Evolutionary conservation across 352 stramenopile species (phyloP).

Genomic region (Poterioochromonas sp.): DNA sequence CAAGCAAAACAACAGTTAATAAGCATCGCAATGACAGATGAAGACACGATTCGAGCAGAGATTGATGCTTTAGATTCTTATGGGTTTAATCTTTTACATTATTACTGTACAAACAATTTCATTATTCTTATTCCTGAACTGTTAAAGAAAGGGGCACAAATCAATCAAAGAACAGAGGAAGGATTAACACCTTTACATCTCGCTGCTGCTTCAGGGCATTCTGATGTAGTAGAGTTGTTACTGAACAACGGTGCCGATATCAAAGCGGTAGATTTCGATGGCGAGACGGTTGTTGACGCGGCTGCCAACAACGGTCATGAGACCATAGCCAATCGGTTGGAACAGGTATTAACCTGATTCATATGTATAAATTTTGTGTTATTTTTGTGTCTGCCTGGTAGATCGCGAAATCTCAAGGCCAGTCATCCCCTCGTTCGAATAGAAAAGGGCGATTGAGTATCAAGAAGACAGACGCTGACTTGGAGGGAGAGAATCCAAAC

Average conservation of each 20-base stretch:
- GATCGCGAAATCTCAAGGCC: too few relatives aligned
- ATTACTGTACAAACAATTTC: conserved; percentile 45
- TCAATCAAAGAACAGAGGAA: conserved; percentile 29
- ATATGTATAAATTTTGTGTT: too few relatives aligned
- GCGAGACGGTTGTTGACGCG: neutral
- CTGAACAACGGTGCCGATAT: conserved; percentile 35
- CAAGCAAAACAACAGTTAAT: conserved; percentile 29
- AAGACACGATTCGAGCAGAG: conserved; percentile 40
- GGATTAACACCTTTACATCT: conserved; percentile 41
- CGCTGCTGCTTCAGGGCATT: conserved; percentile 38
- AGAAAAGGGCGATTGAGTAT: too few relatives aligned
- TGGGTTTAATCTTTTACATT: conserved; percentile 43
- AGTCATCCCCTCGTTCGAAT: too few relatives aligned
- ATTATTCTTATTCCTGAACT: conserved; percentile 33
- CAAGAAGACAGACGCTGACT: too few relatives aligned
- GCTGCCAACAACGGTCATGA: neutral
- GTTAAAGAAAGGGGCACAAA: conserved; percentile 35
- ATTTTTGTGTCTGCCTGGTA: too few relatives aligned
- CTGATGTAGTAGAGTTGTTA: conserved; percentile 35
- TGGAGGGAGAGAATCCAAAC: too few relatives aligned
- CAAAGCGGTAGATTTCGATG: conserved; percentile 23
- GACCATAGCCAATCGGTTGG: neutral
- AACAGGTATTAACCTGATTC: too few relatives aligned
- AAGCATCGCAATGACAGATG: neutral
- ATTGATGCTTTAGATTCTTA: conserved; percentile 41